These are phyloP conservation scores for Atkinsonella texensis DNA, from an alignment of 2,329 filamentous ascomycete genomes.

Conservation along the genomic window DNA sequence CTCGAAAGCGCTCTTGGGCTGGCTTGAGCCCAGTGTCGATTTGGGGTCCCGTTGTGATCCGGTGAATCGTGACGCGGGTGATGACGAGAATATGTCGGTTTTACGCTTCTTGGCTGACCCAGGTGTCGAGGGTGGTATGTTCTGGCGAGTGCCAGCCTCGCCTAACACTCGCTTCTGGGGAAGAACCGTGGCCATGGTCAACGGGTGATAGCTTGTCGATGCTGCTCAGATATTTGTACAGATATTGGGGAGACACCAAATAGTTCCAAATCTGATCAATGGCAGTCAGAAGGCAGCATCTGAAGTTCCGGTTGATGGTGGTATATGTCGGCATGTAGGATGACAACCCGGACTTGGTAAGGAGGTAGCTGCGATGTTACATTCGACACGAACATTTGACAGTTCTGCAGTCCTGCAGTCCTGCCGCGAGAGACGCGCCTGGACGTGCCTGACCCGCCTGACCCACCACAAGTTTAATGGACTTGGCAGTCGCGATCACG, in stretches of 20 bases:
- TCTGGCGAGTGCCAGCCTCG: constrained; percentile 53
- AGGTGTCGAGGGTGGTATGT: constrained; percentile 44
- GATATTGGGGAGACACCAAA: not conserved
- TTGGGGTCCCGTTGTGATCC: constrained; percentile 51
- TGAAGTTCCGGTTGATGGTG: not conserved
- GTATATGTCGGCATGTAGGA: not conserved
- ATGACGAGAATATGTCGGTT: constrained; percentile 44
- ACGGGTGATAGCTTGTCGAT: not conserved
- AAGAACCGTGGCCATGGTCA: constrained; percentile 36
- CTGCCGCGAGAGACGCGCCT: constrained; percentile 19
- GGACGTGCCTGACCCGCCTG: constrained; percentile 24
- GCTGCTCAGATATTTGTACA: not conserved
- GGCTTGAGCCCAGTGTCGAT: constrained; percentile 55
- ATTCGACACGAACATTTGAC: not conserved
- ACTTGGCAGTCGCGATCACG: constrained; percentile 13
- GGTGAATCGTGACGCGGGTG: constrained; percentile 44
- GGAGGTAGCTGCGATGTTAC: not conserved
- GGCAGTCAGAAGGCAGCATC: not conserved
- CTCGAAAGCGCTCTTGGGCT: constrained; percentile 85
- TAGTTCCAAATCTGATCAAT: not conserved
- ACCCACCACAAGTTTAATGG: constrained; percentile 16
- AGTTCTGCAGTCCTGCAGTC: not conserved
- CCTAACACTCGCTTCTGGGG: constrained; percentile 64
- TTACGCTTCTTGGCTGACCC: constrained; percentile 68
- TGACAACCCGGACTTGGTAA: not conserved